These are phyloP conservation scores for Colletotrichum phormii DNA, from an alignment of 2,329 filamentous ascomycete genomes.

Conservation along the genomic window DNA sequence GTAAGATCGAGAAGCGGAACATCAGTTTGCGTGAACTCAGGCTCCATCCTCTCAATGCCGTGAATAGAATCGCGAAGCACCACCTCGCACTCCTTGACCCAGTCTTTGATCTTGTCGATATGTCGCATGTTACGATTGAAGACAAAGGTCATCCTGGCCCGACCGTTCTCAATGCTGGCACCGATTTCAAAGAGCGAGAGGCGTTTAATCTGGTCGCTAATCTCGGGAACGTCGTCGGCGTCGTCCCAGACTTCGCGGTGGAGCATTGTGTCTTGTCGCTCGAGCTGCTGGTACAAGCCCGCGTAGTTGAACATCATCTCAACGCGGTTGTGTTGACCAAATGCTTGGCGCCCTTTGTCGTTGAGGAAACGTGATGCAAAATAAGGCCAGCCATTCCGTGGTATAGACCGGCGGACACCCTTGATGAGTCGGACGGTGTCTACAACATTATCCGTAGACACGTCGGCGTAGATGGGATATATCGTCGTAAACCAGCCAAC, in stretches of 20 bases:
- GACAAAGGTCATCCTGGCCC: no score
- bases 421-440: background rate
- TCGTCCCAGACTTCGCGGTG: background rate
- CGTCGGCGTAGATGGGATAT: slow-evolving; percentile 42
- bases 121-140: no score
- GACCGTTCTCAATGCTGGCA: no score
- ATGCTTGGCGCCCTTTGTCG: background rate
- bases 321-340: slow-evolving; percentile 18
- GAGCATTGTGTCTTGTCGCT: slow-evolving; percentile 42
- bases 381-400: background rate
- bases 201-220: background rate
- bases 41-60: no score
- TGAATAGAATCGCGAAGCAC: no score
- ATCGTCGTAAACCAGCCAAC: slow-evolving; percentile 60
- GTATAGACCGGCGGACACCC: background rate
- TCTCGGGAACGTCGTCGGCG: background rate
- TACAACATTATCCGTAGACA: background rate
- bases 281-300: slow-evolving; percentile 43
- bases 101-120: no score
- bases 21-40: no score
- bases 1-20: no score
- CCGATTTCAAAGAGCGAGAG: background rate
- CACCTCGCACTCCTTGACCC: no score
- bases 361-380: background rate
- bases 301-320: slow-evolving; percentile 44